These are phyloP conservation scores for Mycena sp. DNA, from an alignment of 1,284 basidiomycete genomes.

Conservation along the genomic window DNA sequence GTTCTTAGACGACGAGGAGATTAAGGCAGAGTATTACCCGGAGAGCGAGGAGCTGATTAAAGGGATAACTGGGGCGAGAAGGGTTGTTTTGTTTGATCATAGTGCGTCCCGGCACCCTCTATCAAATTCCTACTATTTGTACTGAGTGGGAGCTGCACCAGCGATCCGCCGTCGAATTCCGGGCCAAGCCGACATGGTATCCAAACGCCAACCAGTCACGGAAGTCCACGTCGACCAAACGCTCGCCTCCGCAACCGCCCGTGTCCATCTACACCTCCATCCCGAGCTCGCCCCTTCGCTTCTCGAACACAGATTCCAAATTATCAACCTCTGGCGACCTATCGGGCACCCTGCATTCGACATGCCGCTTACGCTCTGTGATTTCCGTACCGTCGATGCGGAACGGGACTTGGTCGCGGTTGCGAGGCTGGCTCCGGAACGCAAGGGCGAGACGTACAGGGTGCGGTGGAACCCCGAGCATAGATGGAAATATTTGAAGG, in stretches of 20 bases:
- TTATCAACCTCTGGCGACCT: conserved; percentile 80
- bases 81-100: conserved; percentile 57
- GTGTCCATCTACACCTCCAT: conserved; percentile 63
- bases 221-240: conserved; percentile 68
- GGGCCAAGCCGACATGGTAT: conserved; percentile 34
- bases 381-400: conserved; percentile 62
- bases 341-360: conserved; percentile 63
- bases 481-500: conserved; percentile 71
- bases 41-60: conserved; percentile 59
- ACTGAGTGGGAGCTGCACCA: conserved; percentile 23
- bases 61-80: conserved; percentile 56
- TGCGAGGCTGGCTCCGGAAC: conserved; percentile 61
- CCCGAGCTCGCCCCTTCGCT: conserved; percentile 54
- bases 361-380: conserved; percentile 70
- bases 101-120: conserved; percentile 39
- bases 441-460: conserved; percentile 65
- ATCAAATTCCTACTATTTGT: conserved; percentile 2
- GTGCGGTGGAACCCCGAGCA: conserved; percentile 64
- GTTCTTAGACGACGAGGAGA: conserved; percentile 49
- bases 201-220: conserved; percentile 55
- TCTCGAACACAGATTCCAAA: conserved; percentile 66
- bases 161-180: conserved; percentile 42
- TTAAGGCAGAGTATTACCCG: conserved; percentile 55
- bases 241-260: conserved; percentile 53
- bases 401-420: conserved; percentile 58